A percentile compares a stretch with the other conserved stretches of the same genome.
These are phyloP conservation scores for Verticillium longisporum DNA, from an alignment of 2,329 filamentous ascomycete genomes.

Conservation along the genomic window DNA sequence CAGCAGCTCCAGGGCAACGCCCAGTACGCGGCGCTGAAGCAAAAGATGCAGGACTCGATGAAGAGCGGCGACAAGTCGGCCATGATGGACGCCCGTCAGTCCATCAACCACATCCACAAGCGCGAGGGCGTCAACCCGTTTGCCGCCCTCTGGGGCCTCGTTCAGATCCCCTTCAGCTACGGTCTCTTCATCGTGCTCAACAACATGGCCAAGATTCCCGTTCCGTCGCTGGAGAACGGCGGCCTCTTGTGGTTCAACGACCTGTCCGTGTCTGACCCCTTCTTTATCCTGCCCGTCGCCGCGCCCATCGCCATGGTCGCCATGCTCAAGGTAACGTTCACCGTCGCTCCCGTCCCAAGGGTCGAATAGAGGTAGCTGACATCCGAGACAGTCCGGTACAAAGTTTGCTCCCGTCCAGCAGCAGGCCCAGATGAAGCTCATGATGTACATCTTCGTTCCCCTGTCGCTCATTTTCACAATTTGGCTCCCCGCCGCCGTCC, in stretches of 20 bases:
- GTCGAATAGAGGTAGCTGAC: slow-evolving; percentile 11
- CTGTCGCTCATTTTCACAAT: slow-evolving; percentile 36
- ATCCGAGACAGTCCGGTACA: slow-evolving; percentile 23
- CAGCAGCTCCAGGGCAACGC: slow-evolving; percentile 48
- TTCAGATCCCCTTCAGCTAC: slow-evolving; percentile 62
- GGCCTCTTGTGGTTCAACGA: slow-evolving; percentile 74
- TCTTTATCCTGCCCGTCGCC: slow-evolving; percentile 62
- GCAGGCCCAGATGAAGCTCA: slow-evolving; percentile 29
- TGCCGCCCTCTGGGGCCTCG: slow-evolving; percentile 29
- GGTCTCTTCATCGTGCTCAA: slow-evolving; percentile 74
- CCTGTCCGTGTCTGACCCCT: slow-evolving; percentile 70
- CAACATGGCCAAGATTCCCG: slow-evolving; percentile 69
- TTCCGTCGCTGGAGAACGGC: slow-evolving; percentile 68
- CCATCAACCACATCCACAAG: slow-evolving; percentile 27
- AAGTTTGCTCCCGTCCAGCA: slow-evolving; percentile 24
- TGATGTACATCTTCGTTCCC: slow-evolving; percentile 35
- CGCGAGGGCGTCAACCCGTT: slow-evolving; percentile 25
- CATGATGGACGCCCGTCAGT: slow-evolving; percentile 32
- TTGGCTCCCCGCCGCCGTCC: slow-evolving; percentile 40
- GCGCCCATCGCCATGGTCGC: slow-evolving; percentile 50
- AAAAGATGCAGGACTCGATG: slow-evolving; percentile 38
- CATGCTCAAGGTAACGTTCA: slow-evolving; percentile 42
- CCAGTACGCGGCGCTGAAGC: slow-evolving; percentile 39
- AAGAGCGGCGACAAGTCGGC: slow-evolving; percentile 43
- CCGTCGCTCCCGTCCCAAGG: background rate